Conservation (phyloP, 352 stramenopile genomes). For the Phytopythium litorale region DNA sequence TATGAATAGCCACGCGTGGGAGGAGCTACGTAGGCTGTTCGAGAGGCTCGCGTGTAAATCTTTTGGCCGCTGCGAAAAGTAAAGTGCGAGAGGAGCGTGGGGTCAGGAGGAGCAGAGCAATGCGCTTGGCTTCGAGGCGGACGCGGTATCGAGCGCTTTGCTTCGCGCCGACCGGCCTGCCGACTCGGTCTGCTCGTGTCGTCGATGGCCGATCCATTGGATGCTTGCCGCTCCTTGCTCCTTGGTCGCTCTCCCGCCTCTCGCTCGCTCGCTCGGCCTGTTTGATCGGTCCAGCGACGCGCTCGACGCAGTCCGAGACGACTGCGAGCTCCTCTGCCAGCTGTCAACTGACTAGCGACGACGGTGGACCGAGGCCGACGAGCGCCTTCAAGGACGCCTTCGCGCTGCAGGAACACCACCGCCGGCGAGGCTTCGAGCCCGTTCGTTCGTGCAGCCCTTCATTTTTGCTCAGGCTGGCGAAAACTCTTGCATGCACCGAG, state of each 20-base stretch:
- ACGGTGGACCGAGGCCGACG: background rate
- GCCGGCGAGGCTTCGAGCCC: background rate
- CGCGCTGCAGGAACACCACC: background rate
- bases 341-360: too few species aligned
- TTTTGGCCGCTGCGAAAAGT: background rate
- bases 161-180: too few species aligned
- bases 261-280: too few species aligned
- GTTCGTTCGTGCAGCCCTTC: background rate
- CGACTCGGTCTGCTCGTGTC: too few species aligned
- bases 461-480: conserved; percentile 2
- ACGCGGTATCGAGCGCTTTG: background rate
- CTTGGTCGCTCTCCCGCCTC: too few species aligned
- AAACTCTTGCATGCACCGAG: conserved; percentile 1
- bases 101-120: too few species aligned
- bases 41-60: background rate
- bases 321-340: too few species aligned
- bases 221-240: too few species aligned
- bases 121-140: background rate
- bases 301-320: too few species aligned
- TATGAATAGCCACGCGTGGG: background rate
- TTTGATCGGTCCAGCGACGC: too few species aligned
- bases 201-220: too few species aligned
- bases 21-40: background rate
- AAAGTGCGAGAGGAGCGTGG: background rate
- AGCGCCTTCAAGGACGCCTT: background rate